phyloP scores from a whole-genome alignment of 2,329 filamentous ascomycete genomes.

The Allantophomopsis cytisporea region DNA sequence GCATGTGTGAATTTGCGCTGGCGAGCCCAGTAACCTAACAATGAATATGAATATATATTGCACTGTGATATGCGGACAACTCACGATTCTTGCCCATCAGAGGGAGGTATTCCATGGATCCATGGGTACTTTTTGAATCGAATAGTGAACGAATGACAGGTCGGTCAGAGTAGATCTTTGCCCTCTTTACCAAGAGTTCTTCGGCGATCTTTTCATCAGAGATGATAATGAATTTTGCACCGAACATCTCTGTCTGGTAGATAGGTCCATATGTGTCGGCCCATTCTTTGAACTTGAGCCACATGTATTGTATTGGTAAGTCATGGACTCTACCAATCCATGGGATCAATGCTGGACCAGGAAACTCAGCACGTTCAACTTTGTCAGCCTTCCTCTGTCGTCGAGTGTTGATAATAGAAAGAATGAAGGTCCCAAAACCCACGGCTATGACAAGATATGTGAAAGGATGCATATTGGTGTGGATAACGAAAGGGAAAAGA shows the following conservation, averaged over 20 bases:
- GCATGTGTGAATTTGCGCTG: slow-evolving; percentile 27
- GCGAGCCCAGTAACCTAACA: slow-evolving; percentile 29
- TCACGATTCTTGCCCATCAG: slow-evolving; percentile 26
- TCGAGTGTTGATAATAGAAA: no score
- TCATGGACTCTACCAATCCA: neutral
- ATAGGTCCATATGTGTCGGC: slow-evolving; percentile 29
- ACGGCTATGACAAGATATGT: no score
- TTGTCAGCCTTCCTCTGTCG: slow-evolving; percentile 9
- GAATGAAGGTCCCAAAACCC: no score
- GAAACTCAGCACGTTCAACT: slow-evolving; percentile 22
- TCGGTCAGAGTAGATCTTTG: slow-evolving; percentile 28
- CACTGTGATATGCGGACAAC: neutral
- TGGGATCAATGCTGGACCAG: neutral
- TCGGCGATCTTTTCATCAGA: slow-evolving; percentile 26
- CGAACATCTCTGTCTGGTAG: slow-evolving; percentile 28
- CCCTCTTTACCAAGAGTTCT: slow-evolving; percentile 25
- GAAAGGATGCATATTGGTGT: no score
- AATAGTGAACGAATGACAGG: slow-evolving; percentile 27
- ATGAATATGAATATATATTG: slow-evolving; percentile 2
- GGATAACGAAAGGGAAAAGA: no score
- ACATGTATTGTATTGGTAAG: neutral
- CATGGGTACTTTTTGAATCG: slow-evolving; percentile 37
- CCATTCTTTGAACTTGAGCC: slow-evolving; percentile 26
- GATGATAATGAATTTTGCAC: slow-evolving; percentile 29
- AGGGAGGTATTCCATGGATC: slow-evolving; percentile 36